Conservation (phyloP, 148 eudicot species). For the Beta vulgaris region DNA sequence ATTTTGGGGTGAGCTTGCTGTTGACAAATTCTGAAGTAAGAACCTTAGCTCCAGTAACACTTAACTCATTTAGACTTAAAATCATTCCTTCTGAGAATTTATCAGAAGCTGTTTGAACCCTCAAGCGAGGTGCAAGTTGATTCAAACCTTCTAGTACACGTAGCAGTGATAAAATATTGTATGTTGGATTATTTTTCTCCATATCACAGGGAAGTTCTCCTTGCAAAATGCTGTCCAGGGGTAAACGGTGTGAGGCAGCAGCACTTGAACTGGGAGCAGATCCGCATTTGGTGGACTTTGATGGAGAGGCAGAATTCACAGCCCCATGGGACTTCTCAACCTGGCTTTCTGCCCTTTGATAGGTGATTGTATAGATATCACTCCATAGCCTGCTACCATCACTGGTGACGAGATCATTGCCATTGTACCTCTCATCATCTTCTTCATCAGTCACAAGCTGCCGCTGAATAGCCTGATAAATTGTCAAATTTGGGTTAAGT, state of each 20-base stretch:
- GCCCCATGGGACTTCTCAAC: constrained; percentile 47
- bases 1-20: constrained; percentile 89
- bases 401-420: constrained; percentile 57
- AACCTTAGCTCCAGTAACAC: constrained; percentile 46
- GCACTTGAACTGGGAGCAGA: constrained; percentile 37
- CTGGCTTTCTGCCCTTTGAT: constrained; percentile 70
- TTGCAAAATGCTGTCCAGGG: constrained; percentile 84
- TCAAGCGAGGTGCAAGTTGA: constrained; percentile 92
- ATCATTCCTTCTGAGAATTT: constrained; percentile 73
- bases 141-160: constrained; percentile 95
- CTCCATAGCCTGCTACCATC: constrained; percentile 90
- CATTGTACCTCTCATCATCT: constrained; percentile 67
- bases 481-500: constrained; percentile 74
- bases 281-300: constrained; percentile 50
- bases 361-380: constrained; percentile 79
- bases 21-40: constrained; percentile 76
- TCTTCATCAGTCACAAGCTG: constrained; percentile 86
- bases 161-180: constrained; percentile 66
- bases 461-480: constrained; percentile 88
- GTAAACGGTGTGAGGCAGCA: constrained; percentile 44
- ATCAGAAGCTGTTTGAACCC: constrained; percentile 59
- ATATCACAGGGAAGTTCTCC: constrained; percentile 94
- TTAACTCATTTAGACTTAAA: constrained; percentile 55
- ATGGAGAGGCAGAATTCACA: constrained; percentile 39
- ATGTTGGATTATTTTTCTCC: constrained; percentile 79